Evolutionary conservation across 2,329 filamentous ascomycete species (phyloP).

Genomic region (Coniochaeta ligniaria): DNA sequence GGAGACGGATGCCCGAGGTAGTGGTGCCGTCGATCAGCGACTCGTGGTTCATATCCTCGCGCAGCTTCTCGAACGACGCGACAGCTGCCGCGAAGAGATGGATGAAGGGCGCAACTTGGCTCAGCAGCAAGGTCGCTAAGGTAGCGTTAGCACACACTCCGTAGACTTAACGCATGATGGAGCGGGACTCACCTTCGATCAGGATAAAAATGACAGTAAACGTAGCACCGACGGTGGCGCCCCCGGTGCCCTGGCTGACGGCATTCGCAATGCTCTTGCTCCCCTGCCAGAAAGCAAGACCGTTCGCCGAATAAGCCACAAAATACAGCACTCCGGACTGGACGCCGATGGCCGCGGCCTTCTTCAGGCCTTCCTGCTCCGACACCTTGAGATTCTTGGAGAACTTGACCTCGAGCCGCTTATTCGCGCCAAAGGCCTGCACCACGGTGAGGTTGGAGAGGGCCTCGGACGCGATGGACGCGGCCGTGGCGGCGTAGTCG

Average conservation of each 20-base stretch:
- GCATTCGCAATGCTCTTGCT: conserved; percentile 30
- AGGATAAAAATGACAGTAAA: conserved; percentile 50
- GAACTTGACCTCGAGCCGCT: conserved; percentile 53
- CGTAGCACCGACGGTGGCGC: conserved; percentile 35
- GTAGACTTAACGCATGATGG: neutral
- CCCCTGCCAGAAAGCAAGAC: conserved; percentile 60
- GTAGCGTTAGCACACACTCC: neutral
- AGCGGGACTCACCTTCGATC: conserved; percentile 32
- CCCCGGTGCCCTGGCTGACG: conserved; percentile 20
- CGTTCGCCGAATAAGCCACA: conserved; percentile 57
- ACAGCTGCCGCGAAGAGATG: conserved; percentile 53
- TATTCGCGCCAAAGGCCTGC: conserved; percentile 55
- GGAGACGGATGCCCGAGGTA: conserved; percentile 30
- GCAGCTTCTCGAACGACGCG: conserved; percentile 50
- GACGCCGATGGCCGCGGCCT: conserved; percentile 45
- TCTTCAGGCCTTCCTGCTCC: conserved; percentile 41
- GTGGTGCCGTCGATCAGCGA: conserved; percentile 36
- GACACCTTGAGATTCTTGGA: conserved; percentile 8
- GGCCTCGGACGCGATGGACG: conserved; percentile 56
- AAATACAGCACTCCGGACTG: conserved; percentile 61
- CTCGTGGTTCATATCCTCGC: conserved; percentile 47
- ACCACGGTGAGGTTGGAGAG: conserved; percentile 57
- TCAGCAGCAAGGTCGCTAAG: conserved; percentile 51
- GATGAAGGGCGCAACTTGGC: conserved; percentile 55
- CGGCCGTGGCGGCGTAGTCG: conserved; percentile 48